Evolutionary conservation across 495 filamentous ascomycete species (phyloP).

Genomic region (Lentithecium fluviatile): DNA sequence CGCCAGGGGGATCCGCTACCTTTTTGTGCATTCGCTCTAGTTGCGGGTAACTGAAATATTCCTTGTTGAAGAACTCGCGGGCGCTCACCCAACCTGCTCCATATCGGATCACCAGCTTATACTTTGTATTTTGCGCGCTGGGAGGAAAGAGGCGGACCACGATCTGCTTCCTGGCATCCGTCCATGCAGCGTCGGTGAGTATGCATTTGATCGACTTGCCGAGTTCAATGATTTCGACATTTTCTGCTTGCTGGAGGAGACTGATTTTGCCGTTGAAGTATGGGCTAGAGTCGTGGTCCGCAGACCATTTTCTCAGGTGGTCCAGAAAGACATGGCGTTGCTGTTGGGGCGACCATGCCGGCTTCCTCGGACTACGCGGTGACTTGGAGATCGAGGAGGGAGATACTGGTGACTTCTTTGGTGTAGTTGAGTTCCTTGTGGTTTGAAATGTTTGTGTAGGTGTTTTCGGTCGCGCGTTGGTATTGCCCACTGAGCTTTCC

Average conservation of each 20-base stretch:
- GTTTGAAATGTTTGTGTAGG: too few relatives aligned
- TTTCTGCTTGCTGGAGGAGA: neutral
- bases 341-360: neutral
- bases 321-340: neutral
- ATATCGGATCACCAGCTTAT: conserved; percentile 9
- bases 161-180: conserved; percentile 3
- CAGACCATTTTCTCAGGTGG: neutral
- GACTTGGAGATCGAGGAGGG: neutral
- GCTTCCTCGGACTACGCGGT: conserved; percentile 12
- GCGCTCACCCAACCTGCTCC: conserved; percentile 20
- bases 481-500: too few relatives aligned
- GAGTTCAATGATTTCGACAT: neutral
- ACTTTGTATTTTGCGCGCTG: neutral
- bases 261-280: conserved; percentile 12
- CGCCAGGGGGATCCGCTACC: neutral
- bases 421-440: neutral
- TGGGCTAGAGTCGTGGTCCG: conserved; percentile 10
- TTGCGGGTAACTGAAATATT: conserved; percentile 2
- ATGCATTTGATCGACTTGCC: conserved; percentile 19
- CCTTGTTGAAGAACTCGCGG: conserved; percentile 17
- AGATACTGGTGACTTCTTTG: conserved; percentile 2
- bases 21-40: neutral
- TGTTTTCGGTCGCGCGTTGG: too few relatives aligned
- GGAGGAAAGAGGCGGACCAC: conserved; percentile 17
- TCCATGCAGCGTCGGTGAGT: neutral